These are phyloP conservation scores for Carex arenaria DNA, from an alignment of 202 grass and related monocot genomes.

Conservation along the genomic window DNA sequence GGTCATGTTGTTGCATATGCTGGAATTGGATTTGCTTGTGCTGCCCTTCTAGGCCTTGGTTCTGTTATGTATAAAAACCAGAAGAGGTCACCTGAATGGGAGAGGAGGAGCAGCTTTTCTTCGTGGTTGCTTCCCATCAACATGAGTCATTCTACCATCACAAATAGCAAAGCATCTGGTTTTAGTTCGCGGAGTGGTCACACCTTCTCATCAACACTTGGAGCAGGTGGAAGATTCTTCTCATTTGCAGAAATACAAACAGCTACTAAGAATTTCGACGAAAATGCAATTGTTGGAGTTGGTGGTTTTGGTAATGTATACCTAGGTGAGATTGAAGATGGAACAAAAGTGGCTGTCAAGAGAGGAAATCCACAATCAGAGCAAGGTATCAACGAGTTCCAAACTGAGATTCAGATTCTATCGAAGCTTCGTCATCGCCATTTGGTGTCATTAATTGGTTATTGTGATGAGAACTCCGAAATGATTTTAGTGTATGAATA, in stretches of 20 bases:
- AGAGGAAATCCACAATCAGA: slow-evolving; percentile 31
- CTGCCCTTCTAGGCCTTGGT: slow-evolving; percentile 63
- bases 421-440: slow-evolving; percentile 28
- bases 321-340: slow-evolving; percentile 27
- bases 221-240: slow-evolving; percentile 58
- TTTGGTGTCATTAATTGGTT: slow-evolving; percentile 39
- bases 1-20: slow-evolving; percentile 50
- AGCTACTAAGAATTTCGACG: slow-evolving; percentile 39
- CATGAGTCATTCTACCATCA: slow-evolving; percentile 62
- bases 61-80: slow-evolving; percentile 68
- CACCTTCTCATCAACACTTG: slow-evolving; percentile 64
- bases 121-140: slow-evolving; percentile 86
- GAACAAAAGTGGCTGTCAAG: slow-evolving; percentile 37
- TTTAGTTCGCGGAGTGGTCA: slow-evolving; percentile 58
- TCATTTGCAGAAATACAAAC: slow-evolving; percentile 31
- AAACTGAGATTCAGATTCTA: slow-evolving; percentile 23
- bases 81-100: slow-evolving; percentile 76
- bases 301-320: slow-evolving; percentile 46
- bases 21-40: slow-evolving; percentile 63
- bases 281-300: slow-evolving; percentile 36
- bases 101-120: slow-evolving; percentile 81
- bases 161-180: slow-evolving; percentile 42
- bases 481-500: slow-evolving; percentile 47
- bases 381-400: slow-evolving; percentile 35
- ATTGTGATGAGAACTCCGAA: slow-evolving; percentile 33